phyloP scores from a whole-genome alignment of 352 stramenopile species.

The Pythium periplocum region DNA sequence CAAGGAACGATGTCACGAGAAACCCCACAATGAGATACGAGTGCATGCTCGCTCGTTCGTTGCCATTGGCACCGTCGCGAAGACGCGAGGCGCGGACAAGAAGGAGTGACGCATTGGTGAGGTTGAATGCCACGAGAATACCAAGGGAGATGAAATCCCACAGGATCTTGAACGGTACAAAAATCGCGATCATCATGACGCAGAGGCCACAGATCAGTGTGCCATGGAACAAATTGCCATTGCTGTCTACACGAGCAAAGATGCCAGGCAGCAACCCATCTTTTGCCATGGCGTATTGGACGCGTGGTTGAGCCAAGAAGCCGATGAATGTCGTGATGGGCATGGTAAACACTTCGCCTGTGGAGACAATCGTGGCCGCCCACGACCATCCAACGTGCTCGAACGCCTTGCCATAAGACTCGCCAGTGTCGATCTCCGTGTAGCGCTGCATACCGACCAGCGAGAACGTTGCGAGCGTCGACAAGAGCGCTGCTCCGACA shows the following conservation, averaged over 20 bases:
- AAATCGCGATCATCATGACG: constrained; percentile 53
- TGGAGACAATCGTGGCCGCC: constrained; percentile 81
- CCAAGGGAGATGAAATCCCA: constrained; percentile 90
- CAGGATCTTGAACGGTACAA: constrained; percentile 81
- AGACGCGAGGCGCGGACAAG: constrained; percentile 42
- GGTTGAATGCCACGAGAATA: constrained; percentile 87
- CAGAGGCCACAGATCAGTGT: constrained; percentile 54
- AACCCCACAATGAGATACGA: constrained; percentile 41
- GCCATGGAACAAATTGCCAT: constrained; percentile 69
- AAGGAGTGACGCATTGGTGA: constrained; percentile 84
- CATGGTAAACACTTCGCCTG: constrained; percentile 92
- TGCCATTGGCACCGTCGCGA: constrained; percentile 8
- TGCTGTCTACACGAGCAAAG: constrained; percentile 72
- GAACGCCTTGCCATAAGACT: constrained; percentile 78
- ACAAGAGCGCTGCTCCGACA: constrained; percentile 69
- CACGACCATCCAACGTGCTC: constrained; percentile 48
- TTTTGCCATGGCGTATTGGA: constrained; percentile 89
- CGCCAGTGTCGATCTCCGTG: constrained; percentile 61
- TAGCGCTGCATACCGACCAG: constrained; percentile 92
- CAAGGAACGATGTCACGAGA: constrained; percentile 54
- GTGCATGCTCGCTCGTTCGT: constrained; percentile 16
- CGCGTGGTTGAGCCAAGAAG: constrained; percentile 90
- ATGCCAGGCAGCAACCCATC: constrained; percentile 89
- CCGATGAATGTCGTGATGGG: constrained; percentile 95
- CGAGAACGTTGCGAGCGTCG: constrained; percentile 84